Percentiles rank a stretch among this genome's conserved stretches.
These are phyloP conservation scores for Magnusiomyces paraingens DNA, from an alignment of 1,139 yeast species.

Conservation along the genomic window DNA sequence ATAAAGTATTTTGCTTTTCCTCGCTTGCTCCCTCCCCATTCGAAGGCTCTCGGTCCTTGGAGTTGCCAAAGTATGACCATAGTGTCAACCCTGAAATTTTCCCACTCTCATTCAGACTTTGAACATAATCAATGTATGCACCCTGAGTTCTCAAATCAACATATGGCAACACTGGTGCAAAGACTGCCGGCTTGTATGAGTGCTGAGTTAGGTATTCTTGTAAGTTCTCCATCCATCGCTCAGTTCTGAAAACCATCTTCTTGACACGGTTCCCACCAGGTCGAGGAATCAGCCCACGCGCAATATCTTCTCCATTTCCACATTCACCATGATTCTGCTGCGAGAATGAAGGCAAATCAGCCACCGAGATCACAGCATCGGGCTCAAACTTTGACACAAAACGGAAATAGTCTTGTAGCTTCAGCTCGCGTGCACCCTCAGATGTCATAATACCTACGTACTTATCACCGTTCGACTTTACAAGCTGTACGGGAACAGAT, in stretches of 20 bases:
- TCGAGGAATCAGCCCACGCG: slow-evolving; percentile 3
- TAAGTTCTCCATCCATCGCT: slow-evolving; percentile 30
- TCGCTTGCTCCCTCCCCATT: neutral
- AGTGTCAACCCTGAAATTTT: slow-evolving; percentile 24
- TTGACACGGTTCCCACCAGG: slow-evolving; percentile 34
- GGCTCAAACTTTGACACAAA: slow-evolving; percentile 25
- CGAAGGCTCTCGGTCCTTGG: slow-evolving; percentile 8
- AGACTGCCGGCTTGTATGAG: slow-evolving; percentile 16
- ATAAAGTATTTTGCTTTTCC: slow-evolving; percentile 16
- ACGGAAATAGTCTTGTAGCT: slow-evolving; percentile 23
- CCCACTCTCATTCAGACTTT: slow-evolving; percentile 15
- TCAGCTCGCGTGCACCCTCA: slow-evolving; percentile 33
- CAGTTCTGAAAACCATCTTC: slow-evolving; percentile 34
- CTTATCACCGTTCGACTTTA: slow-evolving; percentile 32
- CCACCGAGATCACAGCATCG: slow-evolving; percentile 30
- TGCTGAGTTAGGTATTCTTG: slow-evolving; percentile 6
- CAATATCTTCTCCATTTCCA: neutral
- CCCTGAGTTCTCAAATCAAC: slow-evolving; percentile 22
- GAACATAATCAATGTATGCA: slow-evolving; percentile 23
- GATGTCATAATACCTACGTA: slow-evolving; percentile 32
- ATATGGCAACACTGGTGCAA: slow-evolving; percentile 34
- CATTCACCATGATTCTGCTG: slow-evolving; percentile 11
- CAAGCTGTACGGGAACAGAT: slow-evolving; percentile 28
- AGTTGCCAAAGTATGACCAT: slow-evolving; percentile 19
- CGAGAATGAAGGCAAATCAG: slow-evolving; percentile 31